Evolutionary conservation across 2,329 filamentous ascomycete genomes (phyloP).

Genomic region (Colletotrichum simmondsii): DNA sequence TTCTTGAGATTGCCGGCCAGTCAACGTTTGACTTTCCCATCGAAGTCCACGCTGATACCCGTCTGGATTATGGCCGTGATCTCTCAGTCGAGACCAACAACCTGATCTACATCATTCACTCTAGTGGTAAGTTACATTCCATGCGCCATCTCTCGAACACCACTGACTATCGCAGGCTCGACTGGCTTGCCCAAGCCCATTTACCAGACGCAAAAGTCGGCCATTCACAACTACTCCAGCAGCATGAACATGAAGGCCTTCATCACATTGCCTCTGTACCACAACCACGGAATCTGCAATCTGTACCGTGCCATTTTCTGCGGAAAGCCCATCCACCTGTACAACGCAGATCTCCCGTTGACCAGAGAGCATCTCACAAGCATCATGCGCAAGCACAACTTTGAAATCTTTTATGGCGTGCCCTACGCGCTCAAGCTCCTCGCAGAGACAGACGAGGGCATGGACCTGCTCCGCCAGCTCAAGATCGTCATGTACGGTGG

Average conservation of each 20-base stretch:
- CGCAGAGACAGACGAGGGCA: constrained; percentile 66
- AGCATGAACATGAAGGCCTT: constrained; percentile 57
- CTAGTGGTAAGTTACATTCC: constrained; percentile 39
- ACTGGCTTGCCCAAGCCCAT: constrained; percentile 74
- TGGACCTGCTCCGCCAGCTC: constrained; percentile 55
- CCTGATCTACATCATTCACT: constrained; percentile 47
- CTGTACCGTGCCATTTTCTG: constrained; percentile 64
- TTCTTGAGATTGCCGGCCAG: constrained; percentile 41
- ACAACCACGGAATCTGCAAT: constrained; percentile 68
- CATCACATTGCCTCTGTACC: constrained; percentile 67
- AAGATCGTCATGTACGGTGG: constrained; percentile 69
- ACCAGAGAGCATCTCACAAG: constrained; percentile 59
- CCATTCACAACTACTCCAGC: constrained; percentile 57
- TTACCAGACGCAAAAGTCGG: constrained; percentile 63
- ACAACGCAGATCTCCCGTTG: constrained; percentile 65
- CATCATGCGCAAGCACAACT: constrained; percentile 53
- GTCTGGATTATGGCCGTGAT: constrained; percentile 45
- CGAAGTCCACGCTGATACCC: constrained; percentile 43
- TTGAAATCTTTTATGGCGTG: constrained; percentile 69
- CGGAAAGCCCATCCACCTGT: constrained; percentile 61
- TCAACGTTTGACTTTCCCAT: constrained; percentile 44
- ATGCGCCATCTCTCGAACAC: too few relatives aligned
- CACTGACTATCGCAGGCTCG: too few relatives aligned
- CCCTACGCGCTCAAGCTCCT: constrained; percentile 74
- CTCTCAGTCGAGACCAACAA: constrained; percentile 38